A percentile compares a stretch with the other conserved stretches of the same genome.
Evolutionary conservation across 305 asterid species (phyloP).

Genomic region (Coffea humblotiana): DNA sequence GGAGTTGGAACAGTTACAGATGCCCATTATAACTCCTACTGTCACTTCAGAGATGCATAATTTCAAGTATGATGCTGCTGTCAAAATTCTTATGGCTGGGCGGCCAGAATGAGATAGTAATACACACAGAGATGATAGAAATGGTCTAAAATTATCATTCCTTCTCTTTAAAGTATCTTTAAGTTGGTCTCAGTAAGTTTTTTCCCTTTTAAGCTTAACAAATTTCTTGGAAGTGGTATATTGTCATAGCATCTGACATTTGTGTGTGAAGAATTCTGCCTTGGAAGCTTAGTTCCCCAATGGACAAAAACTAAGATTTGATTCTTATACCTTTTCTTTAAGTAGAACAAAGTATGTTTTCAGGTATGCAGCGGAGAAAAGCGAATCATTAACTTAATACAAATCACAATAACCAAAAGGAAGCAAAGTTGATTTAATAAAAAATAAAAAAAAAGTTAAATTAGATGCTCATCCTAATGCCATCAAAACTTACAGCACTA

Average conservation of each 20-base stretch:
- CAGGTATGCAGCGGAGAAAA: neutral
- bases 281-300: neutral
- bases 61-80: neutral
- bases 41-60: neutral
- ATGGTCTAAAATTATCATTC: neutral
- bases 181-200: neutral
- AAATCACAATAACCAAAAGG: neutral
- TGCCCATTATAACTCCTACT: neutral
- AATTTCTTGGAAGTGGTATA: neutral
- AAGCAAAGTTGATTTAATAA: neutral
- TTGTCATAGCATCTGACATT: neutral
- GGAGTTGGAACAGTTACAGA: neutral
- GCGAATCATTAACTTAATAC: neutral
- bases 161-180: neutral
- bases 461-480: neutral
- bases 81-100: neutral
- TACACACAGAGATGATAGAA: neutral
- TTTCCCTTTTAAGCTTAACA: neutral
- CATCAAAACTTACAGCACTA: conserved; percentile 1
- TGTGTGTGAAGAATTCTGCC: neutral
- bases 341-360: neutral
- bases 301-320: neutral
- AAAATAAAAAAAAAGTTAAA: neutral
- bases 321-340: neutral
- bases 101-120: neutral